Conservation (phyloP, 768 basidiomycete genomes). For the Tylopilus sp. region DNA sequence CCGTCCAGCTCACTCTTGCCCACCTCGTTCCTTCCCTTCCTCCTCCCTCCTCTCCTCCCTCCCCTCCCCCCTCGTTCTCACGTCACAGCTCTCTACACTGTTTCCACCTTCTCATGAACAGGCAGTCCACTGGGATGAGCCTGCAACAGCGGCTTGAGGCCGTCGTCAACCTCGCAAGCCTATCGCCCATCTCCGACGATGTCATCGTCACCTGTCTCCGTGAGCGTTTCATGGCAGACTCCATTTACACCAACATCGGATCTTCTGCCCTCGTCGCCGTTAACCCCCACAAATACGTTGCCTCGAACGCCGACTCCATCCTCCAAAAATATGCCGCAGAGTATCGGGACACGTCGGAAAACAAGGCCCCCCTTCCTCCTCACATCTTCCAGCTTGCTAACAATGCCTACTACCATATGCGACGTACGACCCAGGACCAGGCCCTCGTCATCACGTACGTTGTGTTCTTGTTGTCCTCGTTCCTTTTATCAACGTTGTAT, state of each 20-base stretch:
- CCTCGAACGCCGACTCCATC: conserved; percentile 78
- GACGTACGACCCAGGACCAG: conserved; percentile 91
- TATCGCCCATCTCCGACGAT: conserved; percentile 75
- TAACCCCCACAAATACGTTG: conserved; percentile 90
- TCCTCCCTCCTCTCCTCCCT: not conserved
- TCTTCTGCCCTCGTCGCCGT: conserved; percentile 75
- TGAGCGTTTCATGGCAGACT: conserved; percentile 83
- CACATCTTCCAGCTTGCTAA: conserved; percentile 92
- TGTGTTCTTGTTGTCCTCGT: not conserved
- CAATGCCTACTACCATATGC: conserved; percentile 95
- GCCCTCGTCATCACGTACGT: conserved; percentile 78
- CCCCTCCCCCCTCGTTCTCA: not conserved
- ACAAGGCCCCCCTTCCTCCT: conserved; percentile 62
- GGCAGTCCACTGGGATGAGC: conserved; percentile 43
- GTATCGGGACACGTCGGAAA: conserved; percentile 70
- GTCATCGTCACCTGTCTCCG: conserved; percentile 80
- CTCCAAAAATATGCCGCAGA: conserved; percentile 85
- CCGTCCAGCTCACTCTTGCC: conserved; percentile 12
- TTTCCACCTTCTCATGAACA: conserved; percentile 29
- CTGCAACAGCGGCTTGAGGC: conserved; percentile 71
- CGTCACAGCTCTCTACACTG: not conserved
- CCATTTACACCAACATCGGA: conserved; percentile 73
- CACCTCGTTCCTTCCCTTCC: conserved; percentile 20
- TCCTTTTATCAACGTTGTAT: not conserved
- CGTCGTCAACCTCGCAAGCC: conserved; percentile 62